A percentile compares a stretch with the other conserved stretches of the same genome.
Conservation (phyloP, 1,284 basidiomycete genomes). For the Leccinum insolens region DNA sequence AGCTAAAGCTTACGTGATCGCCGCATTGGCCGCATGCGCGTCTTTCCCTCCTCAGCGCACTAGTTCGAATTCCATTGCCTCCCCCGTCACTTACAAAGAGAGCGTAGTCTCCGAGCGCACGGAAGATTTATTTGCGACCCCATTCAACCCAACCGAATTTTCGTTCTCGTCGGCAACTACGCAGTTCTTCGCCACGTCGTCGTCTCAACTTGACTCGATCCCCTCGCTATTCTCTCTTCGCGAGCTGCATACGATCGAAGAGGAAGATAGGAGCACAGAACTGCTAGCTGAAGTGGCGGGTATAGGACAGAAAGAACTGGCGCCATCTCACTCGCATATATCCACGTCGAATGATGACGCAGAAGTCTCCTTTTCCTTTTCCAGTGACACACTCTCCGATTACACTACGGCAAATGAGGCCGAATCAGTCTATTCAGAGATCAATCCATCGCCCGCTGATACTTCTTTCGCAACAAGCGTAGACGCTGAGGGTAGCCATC, state of each 20-base stretch:
- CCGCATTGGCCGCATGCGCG: neutral
- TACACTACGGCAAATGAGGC: neutral
- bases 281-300: neutral
- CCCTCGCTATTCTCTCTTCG: neutral
- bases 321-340: neutral
- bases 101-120: neutral
- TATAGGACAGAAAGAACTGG: slow-evolving; percentile 1
- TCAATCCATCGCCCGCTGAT: neutral
- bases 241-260: slow-evolving; percentile 11
- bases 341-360: slow-evolving; percentile 6
- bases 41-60: neutral
- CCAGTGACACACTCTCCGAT: slow-evolving; percentile 11
- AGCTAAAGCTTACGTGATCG: neutral
- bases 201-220: neutral
- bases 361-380: slow-evolving; percentile 12
- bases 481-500: slow-evolving; percentile 9
- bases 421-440: slow-evolving; percentile 1
- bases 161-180: neutral
- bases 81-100: neutral
- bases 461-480: slow-evolving; percentile 30
- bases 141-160: neutral
- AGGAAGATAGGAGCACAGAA: slow-evolving; percentile 2
- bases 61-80: neutral
- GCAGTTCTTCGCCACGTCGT: neutral
- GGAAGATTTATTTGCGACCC: neutral